phyloP scores from a whole-genome alignment of 2,329 filamentous ascomycete species.

The Aspergillus japonicus region DNA sequence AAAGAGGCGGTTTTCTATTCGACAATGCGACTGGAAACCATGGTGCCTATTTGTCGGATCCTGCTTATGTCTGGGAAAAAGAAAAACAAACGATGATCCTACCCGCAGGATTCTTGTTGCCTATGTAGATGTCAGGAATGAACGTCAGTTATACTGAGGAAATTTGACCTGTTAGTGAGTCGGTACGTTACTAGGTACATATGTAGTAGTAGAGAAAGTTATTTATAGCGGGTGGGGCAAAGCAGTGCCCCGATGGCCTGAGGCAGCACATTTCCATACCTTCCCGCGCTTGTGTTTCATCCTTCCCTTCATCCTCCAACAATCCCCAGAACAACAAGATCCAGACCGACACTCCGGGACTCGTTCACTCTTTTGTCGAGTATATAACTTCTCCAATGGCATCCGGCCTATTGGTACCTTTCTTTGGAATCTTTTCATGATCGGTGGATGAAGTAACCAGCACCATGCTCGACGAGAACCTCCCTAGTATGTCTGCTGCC shows the following conservation, averaged over 20 bases:
- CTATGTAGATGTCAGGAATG: neutral
- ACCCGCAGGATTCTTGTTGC: neutral
- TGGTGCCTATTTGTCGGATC: neutral
- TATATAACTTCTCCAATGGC: constrained; percentile 15
- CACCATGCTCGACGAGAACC: constrained; percentile 84
- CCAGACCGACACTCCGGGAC: neutral
- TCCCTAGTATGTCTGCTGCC: constrained; percentile 60
- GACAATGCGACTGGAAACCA: neutral
- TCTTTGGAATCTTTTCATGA: neutral
- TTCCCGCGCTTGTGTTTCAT: neutral
- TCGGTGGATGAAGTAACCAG: constrained; percentile 13
- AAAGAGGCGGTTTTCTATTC: too few relatives aligned
- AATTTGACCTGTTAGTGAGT: neutral
- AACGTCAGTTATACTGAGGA: too few relatives aligned
- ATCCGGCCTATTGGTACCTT: constrained; percentile 1
- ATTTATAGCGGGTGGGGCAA: constrained; percentile 8
- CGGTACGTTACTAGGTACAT: neutral
- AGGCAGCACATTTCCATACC: neutral
- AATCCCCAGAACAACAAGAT: neutral
- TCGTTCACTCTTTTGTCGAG: neutral
- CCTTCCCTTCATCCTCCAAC: neutral
- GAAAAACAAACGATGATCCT: neutral
- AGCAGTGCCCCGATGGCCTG: neutral
- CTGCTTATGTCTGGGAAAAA: neutral
- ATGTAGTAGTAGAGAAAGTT: neutral